Evolutionary conservation across 2,329 filamentous ascomycete genomes (phyloP), one percentile per base, ranked within the genome.

Genomic region (Scolecobasidium constrictum): DNA sequence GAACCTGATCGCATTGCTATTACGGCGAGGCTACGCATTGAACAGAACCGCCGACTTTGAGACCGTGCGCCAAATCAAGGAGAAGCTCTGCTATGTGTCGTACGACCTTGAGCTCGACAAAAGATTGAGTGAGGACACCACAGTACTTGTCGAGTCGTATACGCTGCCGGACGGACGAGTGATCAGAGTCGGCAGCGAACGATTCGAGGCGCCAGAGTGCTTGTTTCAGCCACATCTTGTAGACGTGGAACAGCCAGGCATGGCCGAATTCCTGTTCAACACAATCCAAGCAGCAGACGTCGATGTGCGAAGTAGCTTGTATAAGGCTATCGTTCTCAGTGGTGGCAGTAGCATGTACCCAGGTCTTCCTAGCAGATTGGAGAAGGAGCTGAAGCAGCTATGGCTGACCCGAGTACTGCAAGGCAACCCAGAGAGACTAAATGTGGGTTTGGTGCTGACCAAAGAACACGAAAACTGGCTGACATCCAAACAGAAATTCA

Each of bases 311-410:
- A 82, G 83, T 41, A 93, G 86, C 49, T 72, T 98, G 47, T 98
- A 92, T 77, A 95, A 94, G 72, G 92, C 92, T 11, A 90, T 98
- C 55, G 92, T 98, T 47, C 75, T 98, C 43, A 95, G 87, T 34
- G 92, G 92, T 51, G 92, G 92, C 52, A 93, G 85, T 72, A 94
- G 86, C 78, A 98, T 98, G 92, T 98, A 98, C 64, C 92, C 92
- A 0, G 92, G 92, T 47, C 73, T 98, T 51, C 92, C 92, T 4
- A 94, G 86, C 47, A 77, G 92, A 50, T 68, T 98, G 64, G 92
- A 98, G 69, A 98, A 98, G 75, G 92, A 98, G 66, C 69, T 98
- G 55, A 98, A 98, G 74, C 92, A 98, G 70, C 69, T 98, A 54
- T 98, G 92, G 92, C 76, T 98, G 50, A 95, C 90, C 43, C 81